These are phyloP conservation scores for Xylaria telfairii DNA, from an alignment of 495 filamentous ascomycete species.

Conservation along the genomic window DNA sequence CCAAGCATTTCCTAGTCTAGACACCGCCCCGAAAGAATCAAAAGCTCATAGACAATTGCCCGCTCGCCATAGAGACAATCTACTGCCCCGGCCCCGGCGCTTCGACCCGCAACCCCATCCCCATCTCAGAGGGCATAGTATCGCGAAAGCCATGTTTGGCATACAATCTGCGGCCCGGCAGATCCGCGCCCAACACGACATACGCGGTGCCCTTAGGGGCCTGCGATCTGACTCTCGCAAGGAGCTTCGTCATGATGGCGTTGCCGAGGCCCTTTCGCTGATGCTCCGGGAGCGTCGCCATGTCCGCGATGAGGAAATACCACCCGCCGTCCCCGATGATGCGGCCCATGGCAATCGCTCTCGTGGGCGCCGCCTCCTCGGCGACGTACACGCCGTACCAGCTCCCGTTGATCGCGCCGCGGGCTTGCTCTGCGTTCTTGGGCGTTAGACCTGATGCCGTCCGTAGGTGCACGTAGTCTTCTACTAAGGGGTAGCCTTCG, in stretches of 20 bases:
- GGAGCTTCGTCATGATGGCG: constrained; percentile 50
- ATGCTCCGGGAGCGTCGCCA: constrained; percentile 56
- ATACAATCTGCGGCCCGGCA: constrained; percentile 53
- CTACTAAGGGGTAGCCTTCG: constrained; percentile 43
- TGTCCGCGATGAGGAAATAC: constrained; percentile 61
- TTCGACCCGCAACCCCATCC: neutral
- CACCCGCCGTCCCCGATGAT: constrained; percentile 61
- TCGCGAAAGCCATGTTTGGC: constrained; percentile 56
- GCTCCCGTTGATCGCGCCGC: constrained; percentile 41
- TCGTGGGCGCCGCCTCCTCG: constrained; percentile 30
- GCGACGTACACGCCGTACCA: constrained; percentile 54
- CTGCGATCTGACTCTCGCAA: constrained; percentile 45
- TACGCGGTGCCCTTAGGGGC: constrained; percentile 49
- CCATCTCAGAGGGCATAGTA: neutral
- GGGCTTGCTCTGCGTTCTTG: constrained; percentile 46
- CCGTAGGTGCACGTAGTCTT: constrained; percentile 50
- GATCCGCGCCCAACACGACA: constrained; percentile 56
- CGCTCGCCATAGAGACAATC: neutral
- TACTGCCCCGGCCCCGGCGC: neutral
- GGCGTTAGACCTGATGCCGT: constrained; percentile 40
- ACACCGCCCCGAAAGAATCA: too few species aligned
- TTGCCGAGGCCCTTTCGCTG: constrained; percentile 58
- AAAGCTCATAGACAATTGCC: too few species aligned
- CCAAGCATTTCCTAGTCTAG: too few species aligned
- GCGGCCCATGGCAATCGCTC: constrained; percentile 56